Evolutionary conservation across 176 grass and related monocot species (phyloP), one percentile per base, ranked within the genome.

Genomic region (Themeda triandra): DNA sequence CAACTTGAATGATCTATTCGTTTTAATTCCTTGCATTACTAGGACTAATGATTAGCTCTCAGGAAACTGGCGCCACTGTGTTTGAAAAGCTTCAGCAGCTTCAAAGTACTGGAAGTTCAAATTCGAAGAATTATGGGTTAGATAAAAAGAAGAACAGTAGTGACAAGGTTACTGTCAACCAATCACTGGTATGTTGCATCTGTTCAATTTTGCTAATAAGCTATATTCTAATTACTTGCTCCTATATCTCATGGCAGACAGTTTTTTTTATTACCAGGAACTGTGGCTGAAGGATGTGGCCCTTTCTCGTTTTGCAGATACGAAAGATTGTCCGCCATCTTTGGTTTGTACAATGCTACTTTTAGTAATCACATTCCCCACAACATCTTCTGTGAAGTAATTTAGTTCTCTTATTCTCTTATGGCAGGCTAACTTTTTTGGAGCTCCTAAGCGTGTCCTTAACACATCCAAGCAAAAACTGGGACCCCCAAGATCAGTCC

Each of bases 61-160:
- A 99, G 96, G 88, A 92, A 86, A 84, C 87, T 75, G 90, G 81
- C 24, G 14, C 75, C 69, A 75, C 73, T 77, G 81, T 91, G 89
- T 86, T 94, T 84, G 93, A 94, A 92, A 96, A 96, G 76, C 92
- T 99, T 88, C 54, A 71, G 66, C 91, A 94, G 78, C 93, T 94
- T 91, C 82, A 92, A 51, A 78, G 84, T 46, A 96, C 76, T 79
- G 89, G 91, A 71, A 94, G 58, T 83, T 88, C 88, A 66, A 94
- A 85, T 74, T 78, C 89, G 72, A 87, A 76, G 54, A 92, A 81
- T 80, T 91, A 88, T 63, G 87, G 83, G 49, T 62, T 84, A 46
- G 54, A 82, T 85, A 94, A 77, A 64, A 89, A 82, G 77, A 94
- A 88, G 83, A 63, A 82, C 41, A 73, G 89, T 67, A 94, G 81